Base-by-base conservation (phyloP, 2,329 filamentous ascomycete genomes). In the Xylaria sp. region DNA sequence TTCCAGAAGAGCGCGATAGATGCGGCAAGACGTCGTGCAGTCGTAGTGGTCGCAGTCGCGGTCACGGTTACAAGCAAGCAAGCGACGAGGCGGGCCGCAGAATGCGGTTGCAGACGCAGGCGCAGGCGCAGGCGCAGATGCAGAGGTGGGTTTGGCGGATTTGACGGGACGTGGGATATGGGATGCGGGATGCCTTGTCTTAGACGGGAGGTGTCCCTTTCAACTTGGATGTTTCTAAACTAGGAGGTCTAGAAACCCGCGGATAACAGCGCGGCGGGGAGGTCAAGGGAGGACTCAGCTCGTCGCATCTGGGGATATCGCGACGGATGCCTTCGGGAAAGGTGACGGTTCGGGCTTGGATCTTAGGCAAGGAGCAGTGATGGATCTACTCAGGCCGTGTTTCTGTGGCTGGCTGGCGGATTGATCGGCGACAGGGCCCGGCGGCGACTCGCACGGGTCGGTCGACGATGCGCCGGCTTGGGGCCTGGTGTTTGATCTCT, bases 381-480 rank as follows among this genome's bases (percentile, higher is more conserved):
- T 28, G 28, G 54, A 71, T 69, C 69, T 62, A 46, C 59, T 54
- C 51, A 66, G 73, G 66, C 57, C 59, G 59, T 68, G 72, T 73
- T 73, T 74, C 72, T 69, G 66, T 59, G 59, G 62, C 66, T 70
- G 28, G 28, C 5, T 4, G 28, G 28, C 28, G 28, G 28, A 28
- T 28, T 73, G 75, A 75, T 75, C 71, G 74, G 50, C 71, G 64
- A 68, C 68, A 71, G 71, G 71, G 70, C 62, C 70, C 66, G 59
- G 69, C 59, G 44, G 52, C 51, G 34, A 66, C 51, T 58, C 18
- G 55, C 50, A 41, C 37, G 23, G 32, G 55, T 57, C 56, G 64
- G 65, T 39, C 18, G 55, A 52, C 23, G 41, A 68, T 34, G 56
- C 37, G 65, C 60, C 56, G 65, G 65, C 25, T 46, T n/a, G 51